A percentile compares a stretch with the other conserved stretches of the same genome.
Evolutionary conservation across 1,284 basidiomycete species (phyloP).

Genomic region (Microbotryum saponariae): DNA sequence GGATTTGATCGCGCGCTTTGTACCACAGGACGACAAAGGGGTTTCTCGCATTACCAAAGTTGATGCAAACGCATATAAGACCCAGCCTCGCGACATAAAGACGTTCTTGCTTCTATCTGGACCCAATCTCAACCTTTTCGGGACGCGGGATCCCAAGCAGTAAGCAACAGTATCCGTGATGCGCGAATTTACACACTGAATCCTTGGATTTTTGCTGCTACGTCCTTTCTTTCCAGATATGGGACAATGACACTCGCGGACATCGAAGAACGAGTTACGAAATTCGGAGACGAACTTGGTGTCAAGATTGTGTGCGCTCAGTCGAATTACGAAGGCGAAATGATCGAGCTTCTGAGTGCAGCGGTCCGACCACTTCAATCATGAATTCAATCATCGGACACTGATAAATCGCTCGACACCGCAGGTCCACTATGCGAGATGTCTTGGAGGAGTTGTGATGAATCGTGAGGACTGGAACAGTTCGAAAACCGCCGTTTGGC

Average conservation of each 20-base stretch:
- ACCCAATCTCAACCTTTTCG: constrained; percentile 35
- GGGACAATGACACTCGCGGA: constrained; percentile 33
- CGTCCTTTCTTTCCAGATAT: constrained; percentile 12
- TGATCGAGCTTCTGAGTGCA: constrained; percentile 21
- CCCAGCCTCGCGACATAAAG: constrained; percentile 18
- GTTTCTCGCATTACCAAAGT: constrained; percentile 30
- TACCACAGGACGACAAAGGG: constrained; percentile 17
- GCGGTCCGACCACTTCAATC: not conserved
- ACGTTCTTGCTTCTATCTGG: constrained; percentile 33
- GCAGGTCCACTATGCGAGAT: constrained; percentile 29
- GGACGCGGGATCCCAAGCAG: constrained; percentile 32
- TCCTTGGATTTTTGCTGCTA: not conserved
- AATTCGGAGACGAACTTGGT: constrained; percentile 30
- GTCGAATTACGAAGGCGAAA: constrained; percentile 35
- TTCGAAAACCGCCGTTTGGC: no score
- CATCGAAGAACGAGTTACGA: constrained; percentile 32
- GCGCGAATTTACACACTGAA: no score
- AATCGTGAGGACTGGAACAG: constrained; percentile 13
- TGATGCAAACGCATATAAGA: constrained; percentile 28
- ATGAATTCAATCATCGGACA: not conserved
- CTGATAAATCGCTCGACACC: not conserved
- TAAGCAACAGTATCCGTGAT: not conserved
- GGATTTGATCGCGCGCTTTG: no score
- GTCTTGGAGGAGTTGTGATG: constrained; percentile 35
- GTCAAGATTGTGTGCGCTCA: constrained; percentile 35